A percentile compares a stretch with the other conserved stretches of the same genome.
phyloP scores from a whole-genome alignment of 2,329 filamentous ascomycete species.

The Trichophyton rubrum region DNA sequence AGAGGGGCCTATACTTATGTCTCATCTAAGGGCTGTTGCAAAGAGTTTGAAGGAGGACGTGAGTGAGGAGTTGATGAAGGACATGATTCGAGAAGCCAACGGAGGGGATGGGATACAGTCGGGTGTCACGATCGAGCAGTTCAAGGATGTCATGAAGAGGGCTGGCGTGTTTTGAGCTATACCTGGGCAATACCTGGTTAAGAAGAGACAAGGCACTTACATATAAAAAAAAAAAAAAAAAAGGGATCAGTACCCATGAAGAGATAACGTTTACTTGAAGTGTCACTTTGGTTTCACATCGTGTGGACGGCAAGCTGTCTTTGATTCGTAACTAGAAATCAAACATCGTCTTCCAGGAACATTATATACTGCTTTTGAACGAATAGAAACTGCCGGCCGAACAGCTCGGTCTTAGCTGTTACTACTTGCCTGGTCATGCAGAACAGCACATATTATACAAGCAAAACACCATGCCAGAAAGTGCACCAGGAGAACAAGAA shows the following conservation, averaged over 20 bases:
- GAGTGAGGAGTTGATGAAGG: constrained; percentile 66
- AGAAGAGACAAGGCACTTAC: not conserved
- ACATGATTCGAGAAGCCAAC: constrained; percentile 94
- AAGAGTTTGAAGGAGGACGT: constrained; percentile 72
- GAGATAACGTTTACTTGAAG: not conserved
- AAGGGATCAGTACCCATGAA: not conserved
- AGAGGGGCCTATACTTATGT: constrained; percentile 59
- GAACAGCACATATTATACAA: not conserved
- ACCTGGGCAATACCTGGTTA: not conserved
- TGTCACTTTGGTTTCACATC: not conserved
- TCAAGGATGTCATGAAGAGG: constrained; percentile 71
- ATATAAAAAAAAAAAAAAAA: not conserved
- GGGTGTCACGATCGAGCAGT: constrained; percentile 67
- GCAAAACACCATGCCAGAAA: not conserved
- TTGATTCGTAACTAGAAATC: not conserved
- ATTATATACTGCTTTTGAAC: not conserved
- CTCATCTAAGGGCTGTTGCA: constrained; percentile 66
- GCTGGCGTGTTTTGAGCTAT: constrained; percentile 64
- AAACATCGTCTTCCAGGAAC: too few relatives aligned
- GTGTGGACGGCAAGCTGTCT: not conserved
- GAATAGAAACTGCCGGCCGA: not conserved
- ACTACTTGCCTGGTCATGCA: not conserved
- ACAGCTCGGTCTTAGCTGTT: not conserved
- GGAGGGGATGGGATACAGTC: constrained; percentile 58
- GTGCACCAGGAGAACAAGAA: not conserved